Evolutionary conservation across 495 filamentous ascomycete genomes (phyloP).

Genomic region (Penicillium lagena): DNA sequence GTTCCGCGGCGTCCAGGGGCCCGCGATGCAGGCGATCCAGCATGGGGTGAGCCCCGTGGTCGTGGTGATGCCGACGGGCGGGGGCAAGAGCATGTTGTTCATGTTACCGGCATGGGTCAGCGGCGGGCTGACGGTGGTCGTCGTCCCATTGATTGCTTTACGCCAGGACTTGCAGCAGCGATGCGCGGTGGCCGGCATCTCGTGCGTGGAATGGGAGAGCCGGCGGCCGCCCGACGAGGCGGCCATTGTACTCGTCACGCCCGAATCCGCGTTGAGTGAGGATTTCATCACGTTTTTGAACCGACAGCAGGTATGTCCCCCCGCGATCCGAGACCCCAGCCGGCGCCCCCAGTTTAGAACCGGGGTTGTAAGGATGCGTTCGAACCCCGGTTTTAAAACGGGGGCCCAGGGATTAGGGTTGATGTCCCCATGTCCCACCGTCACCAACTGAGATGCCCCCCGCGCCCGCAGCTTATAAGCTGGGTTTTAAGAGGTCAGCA

Average conservation of each 20-base stretch:
- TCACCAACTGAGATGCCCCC: too few relatives aligned
- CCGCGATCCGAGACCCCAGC: too few relatives aligned
- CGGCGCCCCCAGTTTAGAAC: too few relatives aligned
- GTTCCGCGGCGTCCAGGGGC: constrained; percentile 1
- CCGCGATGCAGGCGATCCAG: constrained; percentile 1
- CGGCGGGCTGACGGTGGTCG: constrained; percentile 5
- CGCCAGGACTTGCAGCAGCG: constrained; percentile 8
- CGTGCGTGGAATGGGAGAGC: constrained; percentile 6
- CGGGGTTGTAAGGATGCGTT: too few relatives aligned
- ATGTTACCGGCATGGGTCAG: constrained; percentile 15
- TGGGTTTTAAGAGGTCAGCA: too few relatives aligned
- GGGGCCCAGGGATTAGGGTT: too few relatives aligned
- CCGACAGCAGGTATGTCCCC: constrained; percentile 1
- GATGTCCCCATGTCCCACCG: too few relatives aligned
- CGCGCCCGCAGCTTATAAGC: too few relatives aligned
- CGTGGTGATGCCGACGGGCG: constrained; percentile 10
- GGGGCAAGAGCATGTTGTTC: constrained; percentile 17
- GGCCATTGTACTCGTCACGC: constrained; percentile 13
- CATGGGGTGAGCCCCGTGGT: constrained; percentile 6
- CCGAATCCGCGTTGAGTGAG: constrained; percentile 6
- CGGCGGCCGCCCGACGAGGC: constrained; percentile 6
- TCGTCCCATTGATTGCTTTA: constrained; percentile 9
- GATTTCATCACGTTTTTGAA: constrained; percentile 15
- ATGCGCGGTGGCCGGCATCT: not conserved
- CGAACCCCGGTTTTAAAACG: too few relatives aligned